phyloP scores from a whole-genome alignment of 257 asterid genomes.

The Solanum arcanum region DNA sequence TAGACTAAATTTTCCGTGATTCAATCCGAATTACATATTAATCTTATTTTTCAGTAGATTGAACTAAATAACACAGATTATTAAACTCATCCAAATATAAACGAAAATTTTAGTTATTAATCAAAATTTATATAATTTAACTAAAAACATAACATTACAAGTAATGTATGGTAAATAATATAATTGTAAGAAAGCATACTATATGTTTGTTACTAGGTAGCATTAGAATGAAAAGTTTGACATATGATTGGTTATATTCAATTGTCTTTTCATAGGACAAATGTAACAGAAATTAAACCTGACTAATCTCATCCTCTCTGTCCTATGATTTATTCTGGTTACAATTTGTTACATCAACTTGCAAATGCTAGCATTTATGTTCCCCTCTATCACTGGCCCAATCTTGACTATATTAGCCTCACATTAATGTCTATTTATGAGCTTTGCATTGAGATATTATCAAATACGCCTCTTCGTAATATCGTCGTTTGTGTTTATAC shows the following conservation, averaged over 20 bases:
- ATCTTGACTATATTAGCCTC: not conserved
- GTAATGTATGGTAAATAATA: not conserved
- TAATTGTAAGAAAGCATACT: not conserved
- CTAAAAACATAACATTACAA: not conserved
- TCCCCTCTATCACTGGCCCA: not conserved
- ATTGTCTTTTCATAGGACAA: not conserved
- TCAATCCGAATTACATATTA: not conserved
- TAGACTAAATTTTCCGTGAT: too few relatives aligned
- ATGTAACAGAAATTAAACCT: not conserved
- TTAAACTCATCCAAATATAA: not conserved
- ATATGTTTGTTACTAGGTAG: not conserved
- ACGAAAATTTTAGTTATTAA: too few relatives aligned
- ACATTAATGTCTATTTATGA: not conserved
- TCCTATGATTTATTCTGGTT: not conserved
- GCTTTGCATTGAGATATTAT: not conserved
- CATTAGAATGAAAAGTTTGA: not conserved
- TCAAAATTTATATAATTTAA: too few relatives aligned
- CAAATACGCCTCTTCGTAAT: rapidly evolving
- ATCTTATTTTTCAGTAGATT: too few relatives aligned
- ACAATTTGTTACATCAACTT: not conserved
- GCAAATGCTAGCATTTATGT: conserved; percentile 1
- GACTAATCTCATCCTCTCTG: not conserved
- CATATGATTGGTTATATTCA: not conserved
- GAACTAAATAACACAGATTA: not conserved
- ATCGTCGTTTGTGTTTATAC: not conserved